Percentiles rank a stretch among this genome's conserved stretches.
These are phyloP conservation scores for Collybiopsis luxurians DNA, from an alignment of 768 basidiomycete species.

Conservation along the genomic window DNA sequence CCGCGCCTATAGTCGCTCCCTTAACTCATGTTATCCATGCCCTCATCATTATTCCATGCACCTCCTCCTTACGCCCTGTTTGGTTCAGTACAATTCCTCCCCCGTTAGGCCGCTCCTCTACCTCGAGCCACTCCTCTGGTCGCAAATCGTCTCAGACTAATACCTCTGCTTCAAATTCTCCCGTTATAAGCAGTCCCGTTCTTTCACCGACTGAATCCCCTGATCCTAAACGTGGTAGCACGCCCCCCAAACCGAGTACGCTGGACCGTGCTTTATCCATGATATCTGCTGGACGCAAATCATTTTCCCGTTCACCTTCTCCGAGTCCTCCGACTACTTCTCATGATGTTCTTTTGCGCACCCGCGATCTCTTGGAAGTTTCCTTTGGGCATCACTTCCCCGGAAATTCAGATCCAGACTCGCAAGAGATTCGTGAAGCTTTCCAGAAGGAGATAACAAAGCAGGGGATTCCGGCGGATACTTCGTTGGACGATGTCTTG, in stretches of 20 bases:
- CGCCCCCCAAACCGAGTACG: conserved; percentile 37
- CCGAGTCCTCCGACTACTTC: conserved; percentile 29
- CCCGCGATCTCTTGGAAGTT: conserved; percentile 68
- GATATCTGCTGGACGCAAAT: conserved; percentile 49
- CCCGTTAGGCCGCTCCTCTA: conserved; percentile 10
- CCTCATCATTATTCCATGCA: conserved; percentile 75
- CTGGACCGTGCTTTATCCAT: conserved; percentile 60
- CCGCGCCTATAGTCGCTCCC: conserved; percentile 66
- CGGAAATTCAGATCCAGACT: conserved; percentile 60
- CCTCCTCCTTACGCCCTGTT: conserved; percentile 46
- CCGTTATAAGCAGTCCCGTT: conserved; percentile 40
- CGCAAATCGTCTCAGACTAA: conserved; percentile 31
- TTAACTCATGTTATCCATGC: conserved; percentile 81
- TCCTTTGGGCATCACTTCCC: conserved; percentile 63
- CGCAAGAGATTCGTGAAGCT: conserved; percentile 52
- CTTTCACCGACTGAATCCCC: conserved; percentile 19
- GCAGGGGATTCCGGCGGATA: conserved; percentile 29
- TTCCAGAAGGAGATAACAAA: conserved; percentile 38
- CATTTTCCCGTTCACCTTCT: conserved; percentile 47
- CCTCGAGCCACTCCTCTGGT: conserved; percentile 24
- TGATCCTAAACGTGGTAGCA: conserved; percentile 16
- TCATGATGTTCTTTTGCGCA: conserved; percentile 56
- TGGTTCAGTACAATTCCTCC: conserved; percentile 57
- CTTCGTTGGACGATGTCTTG: conserved; percentile 72
- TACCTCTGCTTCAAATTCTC: conserved; percentile 29